Percentiles rank a stretch among this genome's conserved stretches.
These are phyloP conservation scores for Candida morakotiae DNA, from an alignment of 805 yeast species.

Conservation along the genomic window DNA sequence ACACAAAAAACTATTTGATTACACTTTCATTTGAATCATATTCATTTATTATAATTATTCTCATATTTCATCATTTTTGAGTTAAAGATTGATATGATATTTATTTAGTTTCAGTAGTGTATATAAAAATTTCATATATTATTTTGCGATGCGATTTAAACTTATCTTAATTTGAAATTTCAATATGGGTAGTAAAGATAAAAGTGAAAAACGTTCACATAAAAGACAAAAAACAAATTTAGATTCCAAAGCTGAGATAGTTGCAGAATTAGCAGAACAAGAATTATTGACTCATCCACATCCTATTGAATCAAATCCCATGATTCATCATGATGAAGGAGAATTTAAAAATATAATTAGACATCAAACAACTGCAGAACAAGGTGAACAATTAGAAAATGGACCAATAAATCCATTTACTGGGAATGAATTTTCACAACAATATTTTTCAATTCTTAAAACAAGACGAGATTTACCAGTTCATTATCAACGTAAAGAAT, in stretches of 20 bases:
- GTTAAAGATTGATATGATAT: too few relatives aligned
- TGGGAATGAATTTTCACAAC: slow-evolving; percentile 54
- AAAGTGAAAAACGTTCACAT: slow-evolving; percentile 28
- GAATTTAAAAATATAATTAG: slow-evolving; percentile 55
- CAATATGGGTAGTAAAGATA: slow-evolving; percentile 20
- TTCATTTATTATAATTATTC: too few relatives aligned
- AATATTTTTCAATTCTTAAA: slow-evolving; percentile 74
- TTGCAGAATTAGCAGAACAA: slow-evolving; percentile 66
- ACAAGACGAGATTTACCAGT: slow-evolving; percentile 87
- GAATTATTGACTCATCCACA: slow-evolving; percentile 45
- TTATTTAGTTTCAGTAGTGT: too few relatives aligned
- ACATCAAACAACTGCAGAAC: slow-evolving; percentile 61
- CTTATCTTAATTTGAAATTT: too few relatives aligned
- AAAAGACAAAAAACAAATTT: slow-evolving; percentile 45
- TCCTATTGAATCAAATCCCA: slow-evolving; percentile 24
- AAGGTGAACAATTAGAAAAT: slow-evolving; percentile 56
- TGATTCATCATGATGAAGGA: slow-evolving; percentile 61
- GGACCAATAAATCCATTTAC: slow-evolving; percentile 75
- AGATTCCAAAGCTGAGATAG: slow-evolving; percentile 56
- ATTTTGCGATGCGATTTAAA: background rate
- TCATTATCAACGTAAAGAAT: slow-evolving; percentile 88
- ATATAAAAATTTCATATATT: background rate
- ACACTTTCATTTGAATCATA: too few relatives aligned
- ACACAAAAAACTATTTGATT: too few relatives aligned
- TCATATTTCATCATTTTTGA: too few relatives aligned